A percentile compares a stretch with the other conserved stretches of the same genome.
Conservation (phyloP, 805 yeast species). For the Zygotorulaspora sp. region DNA sequence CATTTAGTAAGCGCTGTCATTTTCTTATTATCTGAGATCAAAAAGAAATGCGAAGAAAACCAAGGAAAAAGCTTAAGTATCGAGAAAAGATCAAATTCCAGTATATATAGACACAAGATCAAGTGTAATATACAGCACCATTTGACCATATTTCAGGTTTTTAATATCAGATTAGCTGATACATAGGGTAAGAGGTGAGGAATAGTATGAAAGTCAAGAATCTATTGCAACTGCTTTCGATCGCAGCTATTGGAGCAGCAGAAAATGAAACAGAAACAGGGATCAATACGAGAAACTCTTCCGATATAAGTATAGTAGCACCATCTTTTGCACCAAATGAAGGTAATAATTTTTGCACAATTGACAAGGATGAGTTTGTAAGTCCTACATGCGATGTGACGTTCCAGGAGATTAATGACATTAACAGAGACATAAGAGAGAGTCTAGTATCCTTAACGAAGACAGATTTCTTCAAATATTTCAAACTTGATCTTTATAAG, state of each 20-base stretch:
- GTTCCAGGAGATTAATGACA: constrained; percentile 46
- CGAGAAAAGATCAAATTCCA: not conserved
- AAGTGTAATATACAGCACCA: too few species aligned
- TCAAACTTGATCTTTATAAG: constrained; percentile 75
- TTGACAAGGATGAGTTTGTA: constrained; percentile 31
- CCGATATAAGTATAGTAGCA: constrained; percentile 1
- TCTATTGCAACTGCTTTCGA: not conserved
- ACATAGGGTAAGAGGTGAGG: too few species aligned
- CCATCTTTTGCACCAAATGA: constrained; percentile 7
- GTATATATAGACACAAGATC: too few species aligned
- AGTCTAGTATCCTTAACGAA: constrained; percentile 53
- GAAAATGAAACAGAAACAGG: not conserved
- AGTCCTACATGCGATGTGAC: constrained; percentile 39
- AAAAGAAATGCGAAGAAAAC: constrained; percentile 1
- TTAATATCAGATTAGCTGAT: too few species aligned
- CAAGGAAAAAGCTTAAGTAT: not conserved
- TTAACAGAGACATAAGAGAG: constrained; percentile 52
- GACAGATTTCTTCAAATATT: constrained; percentile 82
- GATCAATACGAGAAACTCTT: not conserved
- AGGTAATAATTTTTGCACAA: constrained; percentile 30
- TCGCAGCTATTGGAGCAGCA: not conserved
- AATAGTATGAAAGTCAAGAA: not conserved
- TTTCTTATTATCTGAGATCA: too few species aligned
- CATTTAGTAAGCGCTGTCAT: too few species aligned
- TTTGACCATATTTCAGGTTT: too few species aligned